phyloP scores from a whole-genome alignment of 2,329 filamentous ascomycete genomes.

The Aureobasidium sp. region DNA sequence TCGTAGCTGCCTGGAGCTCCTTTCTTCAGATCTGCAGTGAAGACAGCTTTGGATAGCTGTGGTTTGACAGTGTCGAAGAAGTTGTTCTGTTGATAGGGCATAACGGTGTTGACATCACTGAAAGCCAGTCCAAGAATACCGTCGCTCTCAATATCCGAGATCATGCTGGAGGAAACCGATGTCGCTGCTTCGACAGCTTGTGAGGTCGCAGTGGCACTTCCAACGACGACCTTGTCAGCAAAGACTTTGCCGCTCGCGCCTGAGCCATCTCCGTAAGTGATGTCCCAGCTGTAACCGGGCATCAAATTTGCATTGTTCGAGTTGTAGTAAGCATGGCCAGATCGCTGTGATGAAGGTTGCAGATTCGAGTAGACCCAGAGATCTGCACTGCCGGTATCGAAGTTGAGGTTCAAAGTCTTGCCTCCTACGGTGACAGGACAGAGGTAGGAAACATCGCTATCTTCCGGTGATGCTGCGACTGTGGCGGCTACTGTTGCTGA shows the following conservation, averaged over 20 bases:
- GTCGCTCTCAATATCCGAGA: constrained; percentile 44
- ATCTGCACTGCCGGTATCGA: constrained; percentile 63
- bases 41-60: constrained; percentile 44
- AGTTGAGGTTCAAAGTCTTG: constrained; percentile 55
- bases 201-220: constrained; percentile 46
- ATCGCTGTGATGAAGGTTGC: constrained; percentile 40
- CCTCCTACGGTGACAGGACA: constrained; percentile 54
- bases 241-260: constrained; percentile 58
- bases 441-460: constrained; percentile 24
- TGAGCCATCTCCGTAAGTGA: constrained; percentile 58
- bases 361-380: constrained; percentile 61
- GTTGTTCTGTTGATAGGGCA: constrained; percentile 42
- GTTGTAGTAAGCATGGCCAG: constrained; percentile 51
- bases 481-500: neutral
- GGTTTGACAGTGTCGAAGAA: constrained; percentile 52
- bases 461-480: neutral
- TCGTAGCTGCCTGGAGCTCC: constrained; percentile 45
- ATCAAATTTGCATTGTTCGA: constrained; percentile 39
- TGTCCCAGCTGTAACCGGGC: constrained; percentile 48
- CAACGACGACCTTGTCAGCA: constrained; percentile 55
- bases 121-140: constrained; percentile 55
- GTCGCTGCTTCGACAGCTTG: constrained; percentile 61
- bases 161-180: constrained; percentile 47
- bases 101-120: constrained; percentile 49
- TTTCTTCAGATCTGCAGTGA: constrained; percentile 50